Evolutionary conservation across 495 filamentous ascomycete species (phyloP), one percentile per base, ranked within the genome.

Genomic region (Aspergillus campestris): DNA sequence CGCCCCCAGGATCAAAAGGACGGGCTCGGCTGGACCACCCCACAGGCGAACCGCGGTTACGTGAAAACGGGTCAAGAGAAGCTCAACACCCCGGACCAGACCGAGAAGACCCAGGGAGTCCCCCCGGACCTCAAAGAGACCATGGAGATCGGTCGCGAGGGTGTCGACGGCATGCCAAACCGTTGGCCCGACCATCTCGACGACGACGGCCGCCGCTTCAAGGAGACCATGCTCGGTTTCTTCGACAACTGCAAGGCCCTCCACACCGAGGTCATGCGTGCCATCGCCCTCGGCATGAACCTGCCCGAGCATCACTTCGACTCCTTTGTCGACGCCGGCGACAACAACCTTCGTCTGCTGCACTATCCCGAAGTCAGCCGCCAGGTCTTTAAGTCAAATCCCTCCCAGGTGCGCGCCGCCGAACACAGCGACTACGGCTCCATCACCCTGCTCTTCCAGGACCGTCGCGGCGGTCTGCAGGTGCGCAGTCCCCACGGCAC

Each of bases 401-500:
- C 79, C 18, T 73, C 72, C 9, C 84, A 89, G 60, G 86, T 96
- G 3, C 69, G 91, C 3, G 88, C 89, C 0, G 91, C 89, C 0
- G 85, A 81, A 30, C 91, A 96, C 57, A 86, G 81, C 12, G 91
- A 96, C 55, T 95, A 95, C 55, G 91, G 89, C 3, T 86, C 79
- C 0, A 77, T 95, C 50, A 95, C 91, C 1, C 65, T 95, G 30
- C 74, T 97, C 12, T 96, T 97, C 66, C 91, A 97, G 60, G 91
- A 95, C 66, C 52, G 68, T 32, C 67, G 79, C 18, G 91, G 91
- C 1, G 91, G 91, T 0, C 57, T 96, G 45, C 89, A 97, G 65
- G 89, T 95, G 8, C 77, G 80, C 56, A 82, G 78, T 32, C 86
- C 88, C 0, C 78, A 76, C 28, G 86, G 86, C 0, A 80, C 71